phyloP scores from a whole-genome alignment of 2,329 filamentous ascomycete genomes.

The Aquanectria penicillioides region DNA sequence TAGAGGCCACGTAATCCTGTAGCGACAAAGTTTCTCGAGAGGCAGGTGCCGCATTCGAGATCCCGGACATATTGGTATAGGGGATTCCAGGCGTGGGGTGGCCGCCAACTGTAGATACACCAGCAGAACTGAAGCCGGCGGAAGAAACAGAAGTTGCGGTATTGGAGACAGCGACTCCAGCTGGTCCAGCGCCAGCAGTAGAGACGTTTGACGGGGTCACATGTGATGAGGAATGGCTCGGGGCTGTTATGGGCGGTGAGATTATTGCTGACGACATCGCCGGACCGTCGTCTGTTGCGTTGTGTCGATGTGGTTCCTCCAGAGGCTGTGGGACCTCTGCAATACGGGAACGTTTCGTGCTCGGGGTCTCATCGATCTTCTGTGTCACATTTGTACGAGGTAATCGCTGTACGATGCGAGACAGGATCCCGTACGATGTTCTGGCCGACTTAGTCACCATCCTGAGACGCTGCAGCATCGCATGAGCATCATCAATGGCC shows the following conservation, averaged over 20 bases:
- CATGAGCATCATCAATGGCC: constrained; percentile 50
- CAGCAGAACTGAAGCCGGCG: neutral
- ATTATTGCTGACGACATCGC: no score
- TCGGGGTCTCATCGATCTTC: neutral
- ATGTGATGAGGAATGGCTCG: neutral
- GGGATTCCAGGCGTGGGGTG: constrained; percentile 20
- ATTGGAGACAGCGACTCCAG: no score
- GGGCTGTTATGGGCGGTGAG: constrained; percentile 15
- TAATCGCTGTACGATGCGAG: constrained; percentile 43
- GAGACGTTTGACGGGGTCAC: neutral
- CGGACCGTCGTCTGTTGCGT: no score
- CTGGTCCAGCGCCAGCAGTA: no score
- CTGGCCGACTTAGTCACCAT: constrained; percentile 45
- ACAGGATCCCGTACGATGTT: constrained; percentile 46
- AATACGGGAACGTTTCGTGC: constrained; percentile 20
- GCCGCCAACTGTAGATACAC: neutral
- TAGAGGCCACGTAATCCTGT: constrained; percentile 14
- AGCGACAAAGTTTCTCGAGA: neutral
- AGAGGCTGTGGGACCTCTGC: no score
- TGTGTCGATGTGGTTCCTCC: no score
- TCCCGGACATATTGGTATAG: neutral
- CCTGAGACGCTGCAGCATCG: constrained; percentile 46
- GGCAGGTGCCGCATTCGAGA: neutral
- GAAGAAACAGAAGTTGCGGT: no score
- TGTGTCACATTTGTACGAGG: constrained; percentile 35